Base-by-base conservation (phyloP, 441 rosid genomes). In the Omphalea diandra region DNA sequence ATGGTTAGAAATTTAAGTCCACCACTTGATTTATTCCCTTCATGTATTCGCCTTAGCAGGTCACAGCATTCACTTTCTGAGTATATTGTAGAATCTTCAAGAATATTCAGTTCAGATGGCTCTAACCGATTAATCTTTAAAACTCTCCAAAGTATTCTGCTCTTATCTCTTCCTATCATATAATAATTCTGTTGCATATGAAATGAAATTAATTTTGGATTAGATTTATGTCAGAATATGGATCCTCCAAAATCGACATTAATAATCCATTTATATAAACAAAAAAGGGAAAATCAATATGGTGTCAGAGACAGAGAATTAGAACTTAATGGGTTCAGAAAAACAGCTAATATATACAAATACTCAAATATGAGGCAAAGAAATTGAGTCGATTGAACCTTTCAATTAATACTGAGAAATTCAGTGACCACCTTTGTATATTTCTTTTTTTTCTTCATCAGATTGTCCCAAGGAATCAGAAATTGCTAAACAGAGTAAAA, bases 101-200 rank as follows among this genome's bases (percentile, higher is more conserved):
- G 81, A 59, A 94, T 73, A 63, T 79, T 88, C 60, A 94, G 82
- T 76, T 94, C 96, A 18, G 90, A 80, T 11, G 88, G 87, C 64
- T 91, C 94, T 11, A 83, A 76, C 17, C 98, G 81, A 73, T 90
- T 90, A 79, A 94, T 91, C 90, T 94, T 94, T 41, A 94, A 83
- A 77, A 94, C 92, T 79, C 85, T 90, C 90, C 97, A 90, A 61
- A 79, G 77, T n/a, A 81, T 77, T 79, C 91, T 87, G 72, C 80
- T 85, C 79, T 86, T 89, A 79, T 91, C 91, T 83, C 97, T 85
- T 77, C 97, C 98, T 66, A 91, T 88, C 93, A 91, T 88, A 73
- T 94, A 91, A 79, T 87, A 91, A 67, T 84, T 86, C 98, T 94
- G 88, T 3, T 43, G 47, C 52, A 52, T 12, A 63, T 35, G 2